Percentiles rank a stretch among this genome's conserved stretches.
These are phyloP conservation scores for Sporothrix globosa DNA, from an alignment of 2,329 filamentous ascomycete genomes.

Conservation along the genomic window DNA sequence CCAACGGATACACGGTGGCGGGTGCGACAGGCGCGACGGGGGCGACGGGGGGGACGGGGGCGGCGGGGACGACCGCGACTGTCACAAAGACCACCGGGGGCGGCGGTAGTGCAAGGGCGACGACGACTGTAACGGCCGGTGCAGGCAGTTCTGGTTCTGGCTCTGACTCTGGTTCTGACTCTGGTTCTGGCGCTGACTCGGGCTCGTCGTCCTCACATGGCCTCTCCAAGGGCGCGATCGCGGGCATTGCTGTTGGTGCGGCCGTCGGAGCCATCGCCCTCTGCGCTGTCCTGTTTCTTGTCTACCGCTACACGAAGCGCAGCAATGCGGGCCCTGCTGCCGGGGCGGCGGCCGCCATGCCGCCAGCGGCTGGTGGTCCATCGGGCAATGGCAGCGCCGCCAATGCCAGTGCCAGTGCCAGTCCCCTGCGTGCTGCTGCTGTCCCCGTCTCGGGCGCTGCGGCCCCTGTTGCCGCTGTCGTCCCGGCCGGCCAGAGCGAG, in stretches of 20 bases:
- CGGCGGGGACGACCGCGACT: background rate
- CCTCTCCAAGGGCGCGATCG: constrained; percentile 35
- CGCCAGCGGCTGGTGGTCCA: background rate
- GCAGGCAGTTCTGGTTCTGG: background rate
- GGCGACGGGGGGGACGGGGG: background rate
- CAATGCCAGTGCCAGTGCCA: background rate
- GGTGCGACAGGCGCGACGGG: background rate
- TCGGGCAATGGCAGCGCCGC: background rate
- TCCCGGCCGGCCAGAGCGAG: background rate
- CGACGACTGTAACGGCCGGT: background rate
- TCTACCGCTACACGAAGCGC: constrained; percentile 32
- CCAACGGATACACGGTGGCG: background rate
- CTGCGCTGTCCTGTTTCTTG: constrained; percentile 30
- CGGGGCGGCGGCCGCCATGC: too few species aligned
- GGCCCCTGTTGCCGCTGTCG: too few species aligned
- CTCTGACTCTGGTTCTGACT: background rate
- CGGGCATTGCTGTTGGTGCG: constrained; percentile 33
- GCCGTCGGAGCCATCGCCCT: constrained; percentile 31
- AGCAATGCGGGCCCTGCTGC: background rate
- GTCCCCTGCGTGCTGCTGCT: background rate
- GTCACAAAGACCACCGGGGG: too few species aligned
- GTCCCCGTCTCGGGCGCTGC: background rate
- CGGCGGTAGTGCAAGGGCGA: background rate
- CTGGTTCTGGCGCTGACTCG: background rate
- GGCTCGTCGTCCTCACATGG: constrained; percentile 17